phyloP scores from a whole-genome alignment of 2,329 filamentous ascomycete genomes.

The Ilyonectria sp. region DNA sequence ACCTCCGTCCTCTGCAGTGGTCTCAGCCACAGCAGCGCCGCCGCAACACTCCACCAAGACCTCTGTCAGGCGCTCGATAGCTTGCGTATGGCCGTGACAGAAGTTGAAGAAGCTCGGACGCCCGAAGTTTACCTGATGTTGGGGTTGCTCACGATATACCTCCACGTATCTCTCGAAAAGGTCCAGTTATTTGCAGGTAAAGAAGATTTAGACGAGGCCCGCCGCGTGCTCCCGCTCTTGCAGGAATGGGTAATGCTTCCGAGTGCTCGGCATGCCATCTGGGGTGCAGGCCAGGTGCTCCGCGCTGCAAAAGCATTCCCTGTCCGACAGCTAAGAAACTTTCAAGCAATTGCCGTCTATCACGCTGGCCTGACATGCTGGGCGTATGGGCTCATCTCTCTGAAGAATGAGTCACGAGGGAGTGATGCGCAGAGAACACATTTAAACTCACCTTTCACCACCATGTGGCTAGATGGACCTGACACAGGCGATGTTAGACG shows the following conservation, averaged over 20 bases:
- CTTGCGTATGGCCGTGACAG: background rate
- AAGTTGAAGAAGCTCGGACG: background rate
- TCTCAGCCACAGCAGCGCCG: background rate
- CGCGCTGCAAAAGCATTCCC: background rate
- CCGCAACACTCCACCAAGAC: background rate
- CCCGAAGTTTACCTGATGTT: background rate
- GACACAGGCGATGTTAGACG: background rate
- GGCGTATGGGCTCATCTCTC: background rate
- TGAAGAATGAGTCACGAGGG: background rate
- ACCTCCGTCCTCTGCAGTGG: background rate
- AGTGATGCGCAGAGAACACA: background rate
- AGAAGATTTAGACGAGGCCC: background rate
- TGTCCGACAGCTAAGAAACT: background rate
- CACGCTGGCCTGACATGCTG: background rate
- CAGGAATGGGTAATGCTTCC: background rate
- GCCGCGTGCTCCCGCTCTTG: background rate
- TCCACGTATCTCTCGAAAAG: background rate
- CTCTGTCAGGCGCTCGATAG: background rate
- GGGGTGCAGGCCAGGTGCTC: background rate
- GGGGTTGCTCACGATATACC: background rate
- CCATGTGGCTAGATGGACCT: background rate
- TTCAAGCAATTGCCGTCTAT: background rate
- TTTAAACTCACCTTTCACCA: background rate
- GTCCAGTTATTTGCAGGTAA: background rate
- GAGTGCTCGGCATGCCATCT: background rate